These are phyloP conservation scores for Aspergillus brasiliensis DNA, from an alignment of 2,329 filamentous ascomycete genomes.

Conservation along the genomic window DNA sequence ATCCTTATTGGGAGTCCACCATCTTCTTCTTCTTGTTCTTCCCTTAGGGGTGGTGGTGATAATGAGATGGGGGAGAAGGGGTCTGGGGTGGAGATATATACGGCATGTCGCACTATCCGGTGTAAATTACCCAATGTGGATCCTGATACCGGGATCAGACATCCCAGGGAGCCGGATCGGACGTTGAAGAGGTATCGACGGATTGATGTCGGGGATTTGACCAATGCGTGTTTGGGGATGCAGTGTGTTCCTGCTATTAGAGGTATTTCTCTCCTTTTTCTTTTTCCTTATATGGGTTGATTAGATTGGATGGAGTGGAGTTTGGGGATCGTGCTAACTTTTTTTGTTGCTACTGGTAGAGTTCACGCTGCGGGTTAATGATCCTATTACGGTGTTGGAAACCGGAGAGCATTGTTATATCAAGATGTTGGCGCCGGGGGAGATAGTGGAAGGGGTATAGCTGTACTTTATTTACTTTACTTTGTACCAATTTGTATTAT, in stretches of 20 bases:
- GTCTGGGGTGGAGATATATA: conserved; percentile 40
- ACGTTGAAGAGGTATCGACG: conserved; percentile 53
- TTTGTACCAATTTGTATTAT: not conserved
- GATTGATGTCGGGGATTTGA: conserved; percentile 54
- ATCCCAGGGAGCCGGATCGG: conserved; percentile 50
- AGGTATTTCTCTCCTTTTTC: conserved; percentile 18
- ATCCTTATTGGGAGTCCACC: conserved; percentile 33
- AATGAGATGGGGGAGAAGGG: conserved; percentile 15
- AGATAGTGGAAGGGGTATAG: conserved; percentile 33
- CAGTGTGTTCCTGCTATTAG: conserved; percentile 46
- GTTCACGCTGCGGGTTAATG: conserved; percentile 41
- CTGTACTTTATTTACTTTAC: not conserved
- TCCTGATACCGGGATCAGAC: conserved; percentile 55
- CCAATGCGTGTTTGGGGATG: conserved; percentile 56
- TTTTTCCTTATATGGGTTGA: not conserved
- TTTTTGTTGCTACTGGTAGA: conserved; percentile 23
- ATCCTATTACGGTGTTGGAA: conserved; percentile 44
- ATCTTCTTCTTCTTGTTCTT: not conserved
- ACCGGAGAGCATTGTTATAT: conserved; percentile 49
- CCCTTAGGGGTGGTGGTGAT: too few relatives aligned
- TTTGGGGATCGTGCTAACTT: too few relatives aligned
- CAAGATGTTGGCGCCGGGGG: conserved; percentile 40
- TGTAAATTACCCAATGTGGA: conserved; percentile 63
- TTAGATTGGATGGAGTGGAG: not conserved
- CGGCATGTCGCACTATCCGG: conserved; percentile 59